Conservation (phyloP, 2,329 filamentous ascomycete species). For the Polychaeton citri region DNA sequence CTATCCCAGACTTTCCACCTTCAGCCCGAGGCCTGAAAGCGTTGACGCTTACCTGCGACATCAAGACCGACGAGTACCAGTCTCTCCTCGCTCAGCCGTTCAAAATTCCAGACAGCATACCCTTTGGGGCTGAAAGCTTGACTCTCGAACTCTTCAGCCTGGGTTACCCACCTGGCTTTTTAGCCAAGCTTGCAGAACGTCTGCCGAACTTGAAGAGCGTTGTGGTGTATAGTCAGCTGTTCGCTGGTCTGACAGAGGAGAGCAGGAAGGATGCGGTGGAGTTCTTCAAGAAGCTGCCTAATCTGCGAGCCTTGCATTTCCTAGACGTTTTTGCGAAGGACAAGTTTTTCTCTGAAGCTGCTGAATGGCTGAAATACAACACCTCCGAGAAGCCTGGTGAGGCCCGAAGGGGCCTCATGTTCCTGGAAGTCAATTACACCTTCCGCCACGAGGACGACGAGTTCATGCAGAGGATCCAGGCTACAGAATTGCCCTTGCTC, state of each 20-base stretch:
- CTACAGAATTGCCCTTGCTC: slow-evolving; percentile 22
- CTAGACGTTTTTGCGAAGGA: slow-evolving; percentile 33
- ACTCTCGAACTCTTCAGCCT: slow-evolving; percentile 37
- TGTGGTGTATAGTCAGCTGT: slow-evolving; percentile 33
- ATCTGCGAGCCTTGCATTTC: slow-evolving; percentile 31
- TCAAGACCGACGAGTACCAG: slow-evolving; percentile 35
- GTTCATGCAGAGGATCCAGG: slow-evolving; percentile 28
- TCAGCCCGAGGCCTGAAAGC: slow-evolving; percentile 30
- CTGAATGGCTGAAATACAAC: slow-evolving; percentile 18
- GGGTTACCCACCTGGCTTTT: slow-evolving; percentile 33
- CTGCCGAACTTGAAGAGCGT: slow-evolving; percentile 30
- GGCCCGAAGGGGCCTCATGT: slow-evolving; percentile 23
- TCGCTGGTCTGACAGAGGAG: slow-evolving; percentile 29
- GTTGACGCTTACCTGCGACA: slow-evolving; percentile 36
- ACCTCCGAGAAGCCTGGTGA: slow-evolving; percentile 15
- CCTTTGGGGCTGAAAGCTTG: slow-evolving; percentile 27
- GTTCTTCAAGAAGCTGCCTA: slow-evolving; percentile 25
- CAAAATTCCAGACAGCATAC: slow-evolving; percentile 24
- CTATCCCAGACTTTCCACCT: slow-evolving; percentile 31
- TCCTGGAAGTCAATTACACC: slow-evolving; percentile 35
- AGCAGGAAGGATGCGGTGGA: slow-evolving; percentile 26
- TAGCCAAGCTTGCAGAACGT: slow-evolving; percentile 25
- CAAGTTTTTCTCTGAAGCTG: slow-evolving; percentile 25
- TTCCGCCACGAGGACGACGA: slow-evolving; percentile 31
- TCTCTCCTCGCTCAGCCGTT: slow-evolving; percentile 22